Evolutionary conservation across 768 basidiomycete species (phyloP), one percentile per base, ranked within the genome.

Genomic region (Leccinum olivaceopallidum): DNA sequence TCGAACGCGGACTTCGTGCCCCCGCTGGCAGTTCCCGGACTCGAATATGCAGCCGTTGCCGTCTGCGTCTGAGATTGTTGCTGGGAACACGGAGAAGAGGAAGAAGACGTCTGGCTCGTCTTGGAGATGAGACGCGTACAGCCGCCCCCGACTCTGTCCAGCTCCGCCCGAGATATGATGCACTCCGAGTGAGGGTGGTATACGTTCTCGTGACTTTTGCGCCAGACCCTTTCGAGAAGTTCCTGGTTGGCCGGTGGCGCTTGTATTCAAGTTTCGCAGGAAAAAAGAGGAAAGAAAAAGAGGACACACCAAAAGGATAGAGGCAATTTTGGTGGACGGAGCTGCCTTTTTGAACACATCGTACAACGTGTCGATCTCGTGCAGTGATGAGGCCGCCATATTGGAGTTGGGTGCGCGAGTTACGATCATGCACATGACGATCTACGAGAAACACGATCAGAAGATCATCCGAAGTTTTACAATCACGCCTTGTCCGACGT

Each of bases 391-490:
- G 6, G 75, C 63, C 3, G 82, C 75, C 72, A 86, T 73, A 32
- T 75, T 80, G 4, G 82, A 83, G 16, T 66, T 74, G 0, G 85
- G 83, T 2, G 83, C 79, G 16, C 77, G 74, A 8, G 81, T 82
- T 2, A 81, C 80, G 5, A 86, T 70, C 55, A 86, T 76, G 61
- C 84, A 83, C 80, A 86, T 79, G 8, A 83, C 79, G 56, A 86
- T 79, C 89, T 90, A 66, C 18, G 16, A 32, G 26, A 24, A 54
- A 55, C 13, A 28, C 18, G 32, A 52, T 60, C 37, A 58, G 57
- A 16, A 44, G n/a, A 44, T 2, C 26, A 51, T 49, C 51, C 6
- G 26, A 47, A 8, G 53, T 18, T 18, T n/a, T 12, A 24, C 4
- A 28, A 36, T 26, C 18, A 49, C 39, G 13, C 18, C 37, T 49